Conservation (phyloP, 2,329 filamentous ascomycete genomes). For the Salinomyces thailandicus region DNA sequence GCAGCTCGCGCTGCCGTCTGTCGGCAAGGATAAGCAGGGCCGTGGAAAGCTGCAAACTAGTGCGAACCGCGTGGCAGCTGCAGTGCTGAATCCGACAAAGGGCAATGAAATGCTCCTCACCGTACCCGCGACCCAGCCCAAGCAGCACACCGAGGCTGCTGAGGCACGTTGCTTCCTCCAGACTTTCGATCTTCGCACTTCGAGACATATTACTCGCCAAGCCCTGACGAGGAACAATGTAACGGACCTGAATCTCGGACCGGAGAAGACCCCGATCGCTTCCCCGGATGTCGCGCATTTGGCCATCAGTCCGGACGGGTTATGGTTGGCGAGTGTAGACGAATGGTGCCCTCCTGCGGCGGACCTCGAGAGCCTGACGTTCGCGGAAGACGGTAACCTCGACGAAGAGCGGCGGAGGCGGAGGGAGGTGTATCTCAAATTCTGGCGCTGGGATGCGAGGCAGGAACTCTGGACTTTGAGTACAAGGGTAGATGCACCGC, state of each 20-base stretch:
- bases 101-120: conserved; percentile 35
- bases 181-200: conserved; percentile 71
- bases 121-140: conserved; percentile 44
- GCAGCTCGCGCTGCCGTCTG: conserved; percentile 38
- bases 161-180: conserved; percentile 56
- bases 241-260: conserved; percentile 67
- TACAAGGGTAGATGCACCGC: conserved; percentile 74
- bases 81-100: conserved; percentile 32
- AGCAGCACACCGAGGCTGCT: conserved; percentile 19
- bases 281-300: conserved; percentile 71
- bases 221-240: conserved; percentile 79
- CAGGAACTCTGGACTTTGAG: conserved; percentile 58
- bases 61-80: conserved; percentile 14
- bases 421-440: conserved; percentile 73
- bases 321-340: conserved; percentile 86
- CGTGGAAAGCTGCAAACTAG: conserved; percentile 1
- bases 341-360: conserved; percentile 69
- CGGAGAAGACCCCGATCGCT: conserved; percentile 58
- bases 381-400: conserved; percentile 21
- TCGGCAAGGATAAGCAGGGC: background rate
- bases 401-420: conserved; percentile 34
- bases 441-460: conserved; percentile 62
- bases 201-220: conserved; percentile 73
- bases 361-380: conserved; percentile 52
- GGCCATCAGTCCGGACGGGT: conserved; percentile 66